Conservation (phyloP, 2,329 filamentous ascomycete species). For the Ceratocystis lukuohia region DNA sequence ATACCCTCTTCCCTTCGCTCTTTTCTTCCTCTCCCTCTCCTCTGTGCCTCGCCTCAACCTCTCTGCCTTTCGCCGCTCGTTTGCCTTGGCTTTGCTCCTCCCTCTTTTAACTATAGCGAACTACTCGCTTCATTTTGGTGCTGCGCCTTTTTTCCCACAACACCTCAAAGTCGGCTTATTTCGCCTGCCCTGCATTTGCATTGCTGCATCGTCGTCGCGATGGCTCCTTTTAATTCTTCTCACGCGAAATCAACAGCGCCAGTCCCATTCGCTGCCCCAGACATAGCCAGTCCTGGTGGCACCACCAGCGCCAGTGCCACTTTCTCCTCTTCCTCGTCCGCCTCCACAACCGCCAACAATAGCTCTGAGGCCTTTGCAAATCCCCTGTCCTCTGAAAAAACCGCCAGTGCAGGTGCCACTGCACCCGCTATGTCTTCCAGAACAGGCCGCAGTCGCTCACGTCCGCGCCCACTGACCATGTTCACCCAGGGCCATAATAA, state of each 20-base stretch:
- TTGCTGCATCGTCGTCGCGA: not conserved
- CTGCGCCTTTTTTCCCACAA: not conserved
- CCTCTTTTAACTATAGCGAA: not conserved
- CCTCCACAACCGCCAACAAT: not conserved
- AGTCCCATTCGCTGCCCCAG: not conserved
- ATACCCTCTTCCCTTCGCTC: not conserved
- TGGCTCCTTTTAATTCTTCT: constrained; percentile 2
- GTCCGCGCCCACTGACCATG: constrained; percentile 14
- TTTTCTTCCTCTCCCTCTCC: not conserved
- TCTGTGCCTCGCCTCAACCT: not conserved
- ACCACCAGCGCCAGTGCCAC: not conserved
- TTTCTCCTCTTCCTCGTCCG: not conserved
- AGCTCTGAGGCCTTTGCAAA: not conserved
- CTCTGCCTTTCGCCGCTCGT: not conserved
- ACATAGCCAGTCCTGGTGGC: not conserved
- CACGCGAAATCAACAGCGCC: not conserved
- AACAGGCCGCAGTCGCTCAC: constrained; percentile 10
- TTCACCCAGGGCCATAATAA: constrained; percentile 6
- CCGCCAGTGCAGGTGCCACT: not conserved
- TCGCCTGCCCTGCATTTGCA: not conserved
- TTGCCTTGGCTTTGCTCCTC: not conserved
- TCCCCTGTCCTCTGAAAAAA: not conserved
- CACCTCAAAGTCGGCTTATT: not conserved
- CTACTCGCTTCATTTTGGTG: not conserved
- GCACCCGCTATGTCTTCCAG: not conserved